Evolutionary conservation across 306 rosid species (phyloP).

Genomic region (Casuarina cunninghamiana): DNA sequence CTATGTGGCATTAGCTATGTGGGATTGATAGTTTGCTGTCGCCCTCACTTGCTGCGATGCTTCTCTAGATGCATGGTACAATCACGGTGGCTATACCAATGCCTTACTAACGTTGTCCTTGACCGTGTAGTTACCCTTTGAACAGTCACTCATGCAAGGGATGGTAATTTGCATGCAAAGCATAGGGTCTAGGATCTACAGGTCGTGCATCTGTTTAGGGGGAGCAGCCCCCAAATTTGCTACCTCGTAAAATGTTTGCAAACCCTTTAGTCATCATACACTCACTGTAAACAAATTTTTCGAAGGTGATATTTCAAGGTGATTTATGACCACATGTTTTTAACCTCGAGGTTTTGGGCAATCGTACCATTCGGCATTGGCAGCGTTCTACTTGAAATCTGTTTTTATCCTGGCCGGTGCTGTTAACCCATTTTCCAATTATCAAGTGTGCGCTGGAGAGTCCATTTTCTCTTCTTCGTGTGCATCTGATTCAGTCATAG

Average conservation of each 20-base stretch:
- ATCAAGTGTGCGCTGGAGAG: background rate
- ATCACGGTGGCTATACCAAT: background rate
- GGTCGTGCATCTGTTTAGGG: slow-evolving; percentile 19
- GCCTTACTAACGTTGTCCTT: slow-evolving; percentile 7
- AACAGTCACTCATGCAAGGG: slow-evolving; percentile 9
- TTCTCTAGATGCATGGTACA: slow-evolving; percentile 23
- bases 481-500: background rate
- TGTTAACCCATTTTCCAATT: background rate
- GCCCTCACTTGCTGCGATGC: slow-evolving; percentile 22
- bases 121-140: background rate
- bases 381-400: background rate
- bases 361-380: background rate
- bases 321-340: slow-evolving; percentile 14
- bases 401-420: background rate
- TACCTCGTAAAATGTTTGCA: slow-evolving; percentile 23
- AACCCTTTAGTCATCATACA: slow-evolving; percentile 24
- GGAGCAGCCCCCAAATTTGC: slow-evolving; percentile 18
- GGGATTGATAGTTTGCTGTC: slow-evolving; percentile 9
- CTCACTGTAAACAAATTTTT: slow-evolving; percentile 11
- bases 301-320: slow-evolving; percentile 19
- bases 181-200: slow-evolving; percentile 12
- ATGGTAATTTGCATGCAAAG: slow-evolving; percentile 9
- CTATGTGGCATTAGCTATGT: background rate
- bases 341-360: slow-evolving; percentile 20
- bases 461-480: background rate